Evolutionary conservation across 2,329 filamentous ascomycete species (phyloP).

Genomic region (Penicillium griseofulvum): DNA sequence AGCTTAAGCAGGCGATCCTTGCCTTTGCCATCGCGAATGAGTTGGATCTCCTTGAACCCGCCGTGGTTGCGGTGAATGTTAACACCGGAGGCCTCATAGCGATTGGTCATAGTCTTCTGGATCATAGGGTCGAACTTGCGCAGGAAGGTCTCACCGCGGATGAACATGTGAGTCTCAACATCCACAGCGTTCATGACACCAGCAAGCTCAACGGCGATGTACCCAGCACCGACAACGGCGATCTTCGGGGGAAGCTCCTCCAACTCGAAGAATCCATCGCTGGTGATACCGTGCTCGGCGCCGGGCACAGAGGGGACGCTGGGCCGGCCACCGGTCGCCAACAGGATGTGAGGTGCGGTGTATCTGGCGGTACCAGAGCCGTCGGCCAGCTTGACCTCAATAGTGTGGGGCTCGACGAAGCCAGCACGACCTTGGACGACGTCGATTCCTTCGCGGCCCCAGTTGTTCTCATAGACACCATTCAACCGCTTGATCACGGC

Average conservation of each 20-base stretch:
- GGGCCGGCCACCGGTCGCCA: conserved; percentile 50
- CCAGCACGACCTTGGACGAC: conserved; percentile 49
- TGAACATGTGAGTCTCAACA: conserved; percentile 52
- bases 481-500: conserved; percentile 47
- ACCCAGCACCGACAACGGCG: conserved; percentile 52
- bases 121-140: conserved; percentile 55
- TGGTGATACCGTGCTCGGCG: conserved; percentile 51
- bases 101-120: conserved; percentile 51
- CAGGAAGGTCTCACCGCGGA: conserved; percentile 49
- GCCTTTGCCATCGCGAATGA: conserved; percentile 46
- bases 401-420: conserved; percentile 45
- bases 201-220: conserved; percentile 53
- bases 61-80: conserved; percentile 48
- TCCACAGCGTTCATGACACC: conserved; percentile 51
- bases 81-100: conserved; percentile 51
- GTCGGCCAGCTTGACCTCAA: conserved; percentile 46
- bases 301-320: conserved; percentile 45
- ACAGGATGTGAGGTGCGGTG: conserved; percentile 48
- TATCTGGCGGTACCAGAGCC: conserved; percentile 40
- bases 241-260: conserved; percentile 51
- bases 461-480: conserved; percentile 51
- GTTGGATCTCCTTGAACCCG: conserved; percentile 49
- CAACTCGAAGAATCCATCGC: conserved; percentile 52
- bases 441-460: conserved; percentile 51
- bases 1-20: conserved; percentile 49